These are phyloP conservation scores for Hyphopichia pseudoburtonii DNA, from an alignment of 1,139 yeast genomes.

Conservation along the genomic window DNA sequence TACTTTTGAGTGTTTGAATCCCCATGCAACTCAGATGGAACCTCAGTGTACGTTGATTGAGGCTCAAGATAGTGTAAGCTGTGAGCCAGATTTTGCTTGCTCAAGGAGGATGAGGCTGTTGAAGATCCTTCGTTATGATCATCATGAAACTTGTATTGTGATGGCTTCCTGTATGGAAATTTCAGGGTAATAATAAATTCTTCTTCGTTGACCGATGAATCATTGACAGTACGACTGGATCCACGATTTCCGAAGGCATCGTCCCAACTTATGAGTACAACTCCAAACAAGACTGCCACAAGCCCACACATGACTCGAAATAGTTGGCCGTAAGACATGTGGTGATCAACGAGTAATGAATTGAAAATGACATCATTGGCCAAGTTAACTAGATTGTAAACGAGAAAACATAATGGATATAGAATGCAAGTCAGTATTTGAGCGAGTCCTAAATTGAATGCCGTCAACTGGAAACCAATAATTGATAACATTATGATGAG, in stretches of 20 bases:
- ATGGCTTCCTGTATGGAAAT: conserved; percentile 19
- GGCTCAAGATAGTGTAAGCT: conserved; percentile 3
- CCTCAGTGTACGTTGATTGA: no score
- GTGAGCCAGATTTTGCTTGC: conserved; percentile 4
- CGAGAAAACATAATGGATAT: conserved; percentile 83
- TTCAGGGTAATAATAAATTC: conserved; percentile 19
- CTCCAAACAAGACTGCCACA: conserved; percentile 41
- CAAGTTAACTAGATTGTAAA: conserved; percentile 74
- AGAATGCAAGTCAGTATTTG: conserved; percentile 74
- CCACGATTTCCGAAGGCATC: conserved; percentile 34
- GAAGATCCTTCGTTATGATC: neutral
- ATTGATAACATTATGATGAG: conserved; percentile 60
- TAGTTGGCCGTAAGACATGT: conserved; percentile 32
- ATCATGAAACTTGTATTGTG: neutral
- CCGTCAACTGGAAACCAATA: conserved; percentile 73
- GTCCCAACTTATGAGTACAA: conserved; percentile 45
- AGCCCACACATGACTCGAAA: conserved; percentile 40
- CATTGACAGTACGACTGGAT: conserved; percentile 4
- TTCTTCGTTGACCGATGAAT: conserved; percentile 12
- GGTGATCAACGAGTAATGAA: conserved; percentile 26
- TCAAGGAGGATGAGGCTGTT: conserved; percentile 1
- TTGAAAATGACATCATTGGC: conserved; percentile 67
- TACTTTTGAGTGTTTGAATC: conserved; percentile 8
- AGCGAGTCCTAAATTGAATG: conserved; percentile 72
- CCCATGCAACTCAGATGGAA: no score